Evolutionary conservation across 176 grass and related monocot species (phyloP), one percentile per base, ranked within the genome.

Genomic region (Echinochloa phyllopogon): DNA sequence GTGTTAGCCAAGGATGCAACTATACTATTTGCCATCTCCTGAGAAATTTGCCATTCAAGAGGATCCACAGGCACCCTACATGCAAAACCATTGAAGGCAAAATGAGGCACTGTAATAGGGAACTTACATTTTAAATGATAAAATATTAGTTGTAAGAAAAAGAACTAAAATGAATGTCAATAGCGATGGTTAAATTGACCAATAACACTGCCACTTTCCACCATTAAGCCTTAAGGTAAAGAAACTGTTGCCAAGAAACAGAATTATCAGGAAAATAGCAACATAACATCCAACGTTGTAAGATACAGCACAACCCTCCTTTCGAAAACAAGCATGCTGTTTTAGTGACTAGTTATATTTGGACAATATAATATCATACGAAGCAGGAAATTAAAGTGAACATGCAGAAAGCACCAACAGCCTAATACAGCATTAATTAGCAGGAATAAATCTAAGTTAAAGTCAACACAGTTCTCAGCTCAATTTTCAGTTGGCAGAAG

Each of bases 21-120:
- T 83, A 99, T 86, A 38, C 86, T 79, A 86, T 99, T 99, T 56
- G 94, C 96, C 83, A 91, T 92, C 77, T 99, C 96, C 45, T 99
- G 88, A 60, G 96, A 96, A 78, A 96, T 92, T 66, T 99, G 93
- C 93, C 96, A 99, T 74, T 96, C 93, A 56, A 99, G 89, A 55
- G 96, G 96, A 92, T 99, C 96, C 45, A 99, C 94, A 49, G 96
- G 96, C 8, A 99, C 96, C 72, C 93, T 99, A 87, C 37, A 92
- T 13, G 1, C 2, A 88, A 84, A 80, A 64, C 17, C 37, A 77
- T 64, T 15, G 10, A 33, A 36, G 79, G 14, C 41, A 81, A 70
- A 61, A 86, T 64, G 27, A 86, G 41, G 13, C 11, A 69, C 1
- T 73, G 15, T 11, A 40, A 65, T 60, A 33, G 59, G 0, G 23